Base-by-base conservation (phyloP, 2,329 filamentous ascomycete species). In the Talaromyces sp. region DNA sequence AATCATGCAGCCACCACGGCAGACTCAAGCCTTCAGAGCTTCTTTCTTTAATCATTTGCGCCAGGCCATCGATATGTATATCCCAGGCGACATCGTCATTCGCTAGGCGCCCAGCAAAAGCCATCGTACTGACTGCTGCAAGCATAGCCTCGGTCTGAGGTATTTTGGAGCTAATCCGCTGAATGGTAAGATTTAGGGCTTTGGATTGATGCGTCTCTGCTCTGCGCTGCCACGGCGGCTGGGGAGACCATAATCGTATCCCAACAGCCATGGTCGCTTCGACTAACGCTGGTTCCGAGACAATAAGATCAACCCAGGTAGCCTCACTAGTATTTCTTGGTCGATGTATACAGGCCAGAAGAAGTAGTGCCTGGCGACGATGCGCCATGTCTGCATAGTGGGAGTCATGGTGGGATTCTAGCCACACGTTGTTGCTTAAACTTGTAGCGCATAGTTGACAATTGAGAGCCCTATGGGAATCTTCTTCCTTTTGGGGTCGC, bases 211-310 rank as follows among this genome's bases (percentile, higher is more conserved):
- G 59, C 3, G 57, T 19, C 11, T 63, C 59, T 19, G 67, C 65
- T 48, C 65, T 60, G 19, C 60, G 27, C 61, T 70, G 65, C 48
- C 61, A 69, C 10, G 38, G 27, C 21, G 19, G 17, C 3, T 63
- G 61, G 12, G 65, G 66, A 3, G 68, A 67, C 66, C 63, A 68
- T 31, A 66, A 62, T 10, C 66, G 63, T 29, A 63, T 41, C 7
- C 65, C 66, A 10, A 68, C 54, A 8, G 66, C 66, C 62, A 70
- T 58, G 3, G 68, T 61, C 10, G 67, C 62, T 57, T 70, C 66
- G 11, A 66, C 51, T 11, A 69, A 56, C 5, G 63, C 66, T 3
- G 64, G 65, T 27, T 70, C 66, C 3, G 69, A 68, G 32, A 59
- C 59, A 41, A 70, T 60, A 12, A 69, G 59, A 12, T 62, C 31